phyloP scores from a whole-genome alignment of 1,139 yeast genomes.

The Taphrina flavorubra region DNA sequence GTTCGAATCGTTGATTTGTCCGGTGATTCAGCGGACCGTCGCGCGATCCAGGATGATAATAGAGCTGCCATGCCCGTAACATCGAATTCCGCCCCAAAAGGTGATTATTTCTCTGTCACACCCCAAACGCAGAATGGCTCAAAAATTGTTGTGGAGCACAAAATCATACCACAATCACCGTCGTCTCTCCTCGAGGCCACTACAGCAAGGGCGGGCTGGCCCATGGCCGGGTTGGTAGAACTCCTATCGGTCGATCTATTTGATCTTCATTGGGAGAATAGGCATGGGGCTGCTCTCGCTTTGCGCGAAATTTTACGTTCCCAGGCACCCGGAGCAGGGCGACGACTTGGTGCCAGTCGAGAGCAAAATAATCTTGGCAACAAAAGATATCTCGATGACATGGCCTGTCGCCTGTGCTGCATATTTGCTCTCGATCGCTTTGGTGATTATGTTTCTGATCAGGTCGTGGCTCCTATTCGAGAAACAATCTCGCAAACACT shows the following conservation, averaged over 20 bases:
- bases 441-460: conserved; percentile 96
- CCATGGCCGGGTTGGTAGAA: conserved; percentile 95
- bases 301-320: conserved; percentile 81
- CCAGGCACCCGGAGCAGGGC: conserved; percentile 88
- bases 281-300: conserved; percentile 97
- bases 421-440: conserved; percentile 91
- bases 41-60: conserved; percentile 13
- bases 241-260: conserved; percentile 77
- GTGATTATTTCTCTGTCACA: conserved; percentile 61
- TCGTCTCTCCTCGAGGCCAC: conserved; percentile 63
- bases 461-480: conserved; percentile 97
- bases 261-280: conserved; percentile 87
- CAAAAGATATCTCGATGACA: conserved; percentile 76
- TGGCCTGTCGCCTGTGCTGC: conserved; percentile 83
- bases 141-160: conserved; percentile 81
- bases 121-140: conserved; percentile 75
- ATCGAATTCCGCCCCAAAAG: neutral
- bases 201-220: conserved; percentile 85
- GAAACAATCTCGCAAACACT: conserved; percentile 95
- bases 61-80: neutral
- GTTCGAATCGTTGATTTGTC: conserved; percentile 73
- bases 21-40: conserved; percentile 63
- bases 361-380: conserved; percentile 72
- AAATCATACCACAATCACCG: conserved; percentile 71
- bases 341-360: conserved; percentile 67